These are phyloP conservation scores for Magnolia officinalis DNA, from an alignment of 164 flowering plant genomes.

Conservation along the genomic window DNA sequence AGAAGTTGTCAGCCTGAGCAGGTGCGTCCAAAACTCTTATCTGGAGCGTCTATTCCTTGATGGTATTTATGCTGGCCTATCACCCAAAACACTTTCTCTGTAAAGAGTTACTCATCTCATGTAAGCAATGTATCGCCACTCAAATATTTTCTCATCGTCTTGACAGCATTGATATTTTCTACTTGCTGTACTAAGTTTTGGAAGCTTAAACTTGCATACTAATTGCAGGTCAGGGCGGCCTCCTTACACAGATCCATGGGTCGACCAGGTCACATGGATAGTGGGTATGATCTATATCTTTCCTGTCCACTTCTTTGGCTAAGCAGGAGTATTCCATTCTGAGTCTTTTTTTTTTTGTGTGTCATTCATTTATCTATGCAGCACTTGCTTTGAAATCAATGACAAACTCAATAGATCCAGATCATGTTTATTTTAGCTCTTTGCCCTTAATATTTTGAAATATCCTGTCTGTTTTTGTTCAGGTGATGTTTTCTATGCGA, in stretches of 20 bases:
- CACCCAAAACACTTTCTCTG: background rate
- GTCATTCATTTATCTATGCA: background rate
- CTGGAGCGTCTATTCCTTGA: background rate
- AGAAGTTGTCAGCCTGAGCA: slow-evolving; percentile 86
- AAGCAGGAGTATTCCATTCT: background rate
- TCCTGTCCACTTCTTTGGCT: background rate
- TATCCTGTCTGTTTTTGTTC: slow-evolving; percentile 13
- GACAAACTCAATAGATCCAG: background rate
- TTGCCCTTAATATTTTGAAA: background rate
- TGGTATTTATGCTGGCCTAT: background rate
- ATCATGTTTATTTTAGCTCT: background rate
- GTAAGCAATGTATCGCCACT: background rate
- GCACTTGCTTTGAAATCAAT: background rate
- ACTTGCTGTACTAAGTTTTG: background rate
- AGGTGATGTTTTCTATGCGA: slow-evolving; percentile 93
- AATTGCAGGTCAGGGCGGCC: slow-evolving; percentile 81
- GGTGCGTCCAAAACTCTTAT: slow-evolving; percentile 35
- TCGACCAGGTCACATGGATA: slow-evolving; percentile 85
- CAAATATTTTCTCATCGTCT: background rate
- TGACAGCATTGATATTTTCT: background rate
- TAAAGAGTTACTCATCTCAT: background rate
- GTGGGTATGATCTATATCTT: slow-evolving; percentile 45
- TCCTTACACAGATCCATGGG: slow-evolving; percentile 63
- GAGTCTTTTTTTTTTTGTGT: background rate
- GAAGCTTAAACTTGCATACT: slow-evolving; percentile 10